phyloP scores from a whole-genome alignment of 1,284 basidiomycete genomes.

The Melanopsichium pennsylvanicum region DNA sequence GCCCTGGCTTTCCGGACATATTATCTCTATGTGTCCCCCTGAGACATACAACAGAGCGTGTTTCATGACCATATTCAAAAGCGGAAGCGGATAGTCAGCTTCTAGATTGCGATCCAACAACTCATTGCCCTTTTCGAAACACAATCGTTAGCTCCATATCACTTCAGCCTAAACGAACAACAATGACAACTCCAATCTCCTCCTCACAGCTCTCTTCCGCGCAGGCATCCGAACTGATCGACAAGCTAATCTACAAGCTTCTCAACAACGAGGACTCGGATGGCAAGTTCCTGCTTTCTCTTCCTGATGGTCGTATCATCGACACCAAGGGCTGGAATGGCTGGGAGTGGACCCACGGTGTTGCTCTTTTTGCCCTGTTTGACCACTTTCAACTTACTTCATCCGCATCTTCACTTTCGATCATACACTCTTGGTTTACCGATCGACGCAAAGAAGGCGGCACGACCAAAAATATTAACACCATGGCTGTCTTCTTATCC shows the following conservation, averaged over 20 bases:
- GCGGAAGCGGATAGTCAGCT: too few species aligned
- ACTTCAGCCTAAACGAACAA: not conserved
- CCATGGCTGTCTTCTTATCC: conserved; percentile 73
- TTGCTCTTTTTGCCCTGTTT: conserved; percentile 51
- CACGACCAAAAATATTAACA: conserved; percentile 76
- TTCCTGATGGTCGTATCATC: conserved; percentile 72
- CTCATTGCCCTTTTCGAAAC: not conserved
- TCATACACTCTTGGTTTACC: conserved; percentile 72
- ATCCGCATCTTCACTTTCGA: conserved; percentile 69
- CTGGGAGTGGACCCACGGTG: conserved; percentile 76
- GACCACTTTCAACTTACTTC: conserved; percentile 69
- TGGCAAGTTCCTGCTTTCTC: conserved; percentile 71
- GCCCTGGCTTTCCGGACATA: not conserved
- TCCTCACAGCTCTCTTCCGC: conserved; percentile 6
- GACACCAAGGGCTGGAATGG: conserved; percentile 76
- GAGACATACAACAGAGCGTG: too few species aligned
- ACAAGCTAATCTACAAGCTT: conserved; percentile 41
- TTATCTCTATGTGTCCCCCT: too few species aligned
- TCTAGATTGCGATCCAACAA: too few species aligned
- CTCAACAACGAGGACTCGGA: conserved; percentile 72
- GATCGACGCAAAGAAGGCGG: conserved; percentile 70
- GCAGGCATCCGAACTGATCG: conserved; percentile 14
- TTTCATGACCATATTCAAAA: too few species aligned
- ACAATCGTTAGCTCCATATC: not conserved
- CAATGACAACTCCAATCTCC: conserved; percentile 12